Percentiles rank a stretch among this genome's conserved stretches.
Conservation (phyloP, 2,329 filamentous ascomycete species). For the Cladophialophora exuberans region DNA sequence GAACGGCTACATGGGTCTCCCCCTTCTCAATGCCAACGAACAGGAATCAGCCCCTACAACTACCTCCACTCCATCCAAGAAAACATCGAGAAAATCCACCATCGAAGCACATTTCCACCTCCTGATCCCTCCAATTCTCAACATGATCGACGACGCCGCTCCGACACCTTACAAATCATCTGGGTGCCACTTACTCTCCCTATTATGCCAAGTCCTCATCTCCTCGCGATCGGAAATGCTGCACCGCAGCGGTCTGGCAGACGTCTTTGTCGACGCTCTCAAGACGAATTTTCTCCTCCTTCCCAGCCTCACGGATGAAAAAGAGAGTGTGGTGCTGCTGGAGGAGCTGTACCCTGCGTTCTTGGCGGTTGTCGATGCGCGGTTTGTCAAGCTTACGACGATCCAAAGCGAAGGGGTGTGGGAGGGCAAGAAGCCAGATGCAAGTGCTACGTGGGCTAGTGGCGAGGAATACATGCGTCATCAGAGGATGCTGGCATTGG, state of each 20-base stretch:
- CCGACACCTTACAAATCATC: constrained; percentile 40
- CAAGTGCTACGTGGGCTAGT: constrained; percentile 36
- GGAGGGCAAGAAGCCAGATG: neutral
- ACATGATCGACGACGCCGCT: constrained; percentile 48
- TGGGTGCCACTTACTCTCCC: constrained; percentile 43
- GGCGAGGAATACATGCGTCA: constrained; percentile 43
- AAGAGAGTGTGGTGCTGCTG: constrained; percentile 69
- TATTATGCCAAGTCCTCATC: constrained; percentile 40
- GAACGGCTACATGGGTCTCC: constrained; percentile 14
- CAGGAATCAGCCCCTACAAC: no score
- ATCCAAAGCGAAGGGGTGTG: neutral
- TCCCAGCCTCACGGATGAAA: constrained; percentile 74
- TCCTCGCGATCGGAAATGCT: constrained; percentile 40
- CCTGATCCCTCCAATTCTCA: constrained; percentile 48
- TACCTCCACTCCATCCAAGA: neutral
- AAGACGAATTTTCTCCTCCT: constrained; percentile 73
- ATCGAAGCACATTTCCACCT: constrained; percentile 50
- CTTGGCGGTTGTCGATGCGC: constrained; percentile 57
- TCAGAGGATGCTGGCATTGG: constrained; percentile 49
- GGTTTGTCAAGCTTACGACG: constrained; percentile 30
- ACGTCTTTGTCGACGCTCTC: constrained; percentile 51
- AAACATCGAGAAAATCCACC: constrained; percentile 20
- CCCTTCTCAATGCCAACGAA: no score
- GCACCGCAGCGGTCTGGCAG: constrained; percentile 46
- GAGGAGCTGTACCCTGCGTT: constrained; percentile 68